Percentiles rank a stretch among this genome's conserved stretches.
phyloP scores from a whole-genome alignment of 192 early-diverging fungal species.

The Funneliformis mosseae region DNA sequence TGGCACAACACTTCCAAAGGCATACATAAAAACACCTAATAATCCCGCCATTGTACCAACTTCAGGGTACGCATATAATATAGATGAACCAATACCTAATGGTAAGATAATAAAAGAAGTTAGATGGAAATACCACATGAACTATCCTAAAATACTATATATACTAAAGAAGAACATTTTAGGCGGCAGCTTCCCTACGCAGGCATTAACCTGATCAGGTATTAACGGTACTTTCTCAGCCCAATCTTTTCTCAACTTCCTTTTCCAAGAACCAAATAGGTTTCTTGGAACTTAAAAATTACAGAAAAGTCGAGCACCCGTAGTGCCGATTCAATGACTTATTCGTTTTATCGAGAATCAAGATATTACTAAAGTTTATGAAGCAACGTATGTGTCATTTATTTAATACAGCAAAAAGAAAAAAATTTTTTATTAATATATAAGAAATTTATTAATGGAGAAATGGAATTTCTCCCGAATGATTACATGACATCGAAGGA shows the following conservation, averaged over 20 bases:
- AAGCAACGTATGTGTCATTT: too few relatives aligned
- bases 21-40: slow-evolving; percentile 61
- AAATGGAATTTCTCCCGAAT: neutral
- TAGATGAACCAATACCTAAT: slow-evolving; percentile 55
- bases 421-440: neutral
- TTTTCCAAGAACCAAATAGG: neutral
- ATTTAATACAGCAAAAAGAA: neutral
- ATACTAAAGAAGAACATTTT: neutral
- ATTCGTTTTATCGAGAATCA: neutral
- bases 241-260: neutral
- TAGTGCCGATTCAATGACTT: slow-evolving; percentile 20
- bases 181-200: slow-evolving; percentile 36
- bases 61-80: slow-evolving; percentile 60
- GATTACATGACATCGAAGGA: neutral
- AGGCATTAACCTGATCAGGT: slow-evolving; percentile 37
- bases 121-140: slow-evolving; percentile 36
- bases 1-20: slow-evolving; percentile 56
- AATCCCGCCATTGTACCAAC: slow-evolving; percentile 59
- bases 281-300: neutral
- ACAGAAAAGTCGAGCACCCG: slow-evolving; percentile 16
- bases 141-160: neutral
- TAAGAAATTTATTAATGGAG: neutral
- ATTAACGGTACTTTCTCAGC: slow-evolving; percentile 33
- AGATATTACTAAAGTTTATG: neutral
- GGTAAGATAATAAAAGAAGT: slow-evolving; percentile 41